These are phyloP conservation scores for Debaryomyces psychrophilus DNA, from an alignment of 1,139 yeast species.

Conservation along the genomic window DNA sequence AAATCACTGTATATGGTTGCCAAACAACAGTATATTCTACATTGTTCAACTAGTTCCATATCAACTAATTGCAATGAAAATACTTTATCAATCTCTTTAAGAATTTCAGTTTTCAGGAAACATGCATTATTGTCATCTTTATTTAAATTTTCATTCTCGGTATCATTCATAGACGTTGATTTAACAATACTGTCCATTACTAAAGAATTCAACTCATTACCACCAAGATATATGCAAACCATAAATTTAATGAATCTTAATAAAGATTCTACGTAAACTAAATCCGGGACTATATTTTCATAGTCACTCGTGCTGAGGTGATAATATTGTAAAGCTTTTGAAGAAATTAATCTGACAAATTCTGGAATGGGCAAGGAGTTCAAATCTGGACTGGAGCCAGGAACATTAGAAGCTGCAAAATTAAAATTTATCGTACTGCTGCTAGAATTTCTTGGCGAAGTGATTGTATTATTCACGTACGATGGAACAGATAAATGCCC, in stretches of 20 bases:
- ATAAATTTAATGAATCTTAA: slow-evolving; percentile 66
- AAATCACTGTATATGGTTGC: slow-evolving; percentile 67
- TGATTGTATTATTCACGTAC: not conserved
- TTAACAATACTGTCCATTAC: slow-evolving; percentile 45
- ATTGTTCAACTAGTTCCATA: slow-evolving; percentile 55
- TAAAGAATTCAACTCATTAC: slow-evolving; percentile 49
- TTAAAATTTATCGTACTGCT: slow-evolving; percentile 27
- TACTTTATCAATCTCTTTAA: slow-evolving; percentile 52
- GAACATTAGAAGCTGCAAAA: slow-evolving; percentile 10
- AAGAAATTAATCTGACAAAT: slow-evolving; percentile 47
- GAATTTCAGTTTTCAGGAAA: slow-evolving; percentile 45
- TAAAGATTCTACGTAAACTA: slow-evolving; percentile 75
- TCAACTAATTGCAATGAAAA: slow-evolving; percentile 43
- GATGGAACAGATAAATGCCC: slow-evolving; percentile 8
- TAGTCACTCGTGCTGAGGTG: slow-evolving; percentile 60
- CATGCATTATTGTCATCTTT: slow-evolving; percentile 17
- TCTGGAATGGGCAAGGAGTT: slow-evolving; percentile 44
- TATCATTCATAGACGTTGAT: slow-evolving; percentile 20
- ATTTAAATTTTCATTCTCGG: slow-evolving; percentile 13
- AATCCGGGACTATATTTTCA: slow-evolving; percentile 81
- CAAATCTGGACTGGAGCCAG: slow-evolving; percentile 28
- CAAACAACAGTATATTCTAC: slow-evolving; percentile 64
- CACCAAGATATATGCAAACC: slow-evolving; percentile 52
- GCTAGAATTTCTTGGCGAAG: slow-evolving; percentile 40
- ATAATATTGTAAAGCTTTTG: slow-evolving; percentile 58